Evolutionary conservation across 2,329 filamentous ascomycete species (phyloP).

Genomic region (Tolypocladium endophyticum): DNA sequence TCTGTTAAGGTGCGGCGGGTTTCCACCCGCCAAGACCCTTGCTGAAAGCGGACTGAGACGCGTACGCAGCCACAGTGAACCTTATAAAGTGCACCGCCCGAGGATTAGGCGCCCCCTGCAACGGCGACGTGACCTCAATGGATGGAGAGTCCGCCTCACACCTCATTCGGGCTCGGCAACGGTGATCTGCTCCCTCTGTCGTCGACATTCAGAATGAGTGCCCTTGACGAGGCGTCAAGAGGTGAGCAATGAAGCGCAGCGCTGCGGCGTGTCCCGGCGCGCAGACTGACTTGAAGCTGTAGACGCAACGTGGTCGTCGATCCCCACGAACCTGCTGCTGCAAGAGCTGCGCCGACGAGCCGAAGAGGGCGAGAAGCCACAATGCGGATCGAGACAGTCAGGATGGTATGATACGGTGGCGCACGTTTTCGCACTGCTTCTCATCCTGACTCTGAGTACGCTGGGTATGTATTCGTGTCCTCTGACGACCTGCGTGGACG

Average conservation of each 20-base stretch:
- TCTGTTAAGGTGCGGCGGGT: background rate
- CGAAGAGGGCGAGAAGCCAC: slow-evolving; percentile 29
- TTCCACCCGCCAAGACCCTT: background rate
- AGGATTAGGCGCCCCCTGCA: background rate
- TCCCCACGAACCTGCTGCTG: slow-evolving; percentile 40
- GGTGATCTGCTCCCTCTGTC: background rate
- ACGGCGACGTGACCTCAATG: background rate
- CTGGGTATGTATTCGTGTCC: slow-evolving; percentile 27
- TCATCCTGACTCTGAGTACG: slow-evolving; percentile 54
- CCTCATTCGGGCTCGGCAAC: background rate
- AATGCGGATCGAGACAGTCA: slow-evolving; percentile 40
- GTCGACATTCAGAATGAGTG: slow-evolving; percentile 6
- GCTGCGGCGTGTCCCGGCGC: background rate
- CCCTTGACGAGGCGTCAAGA: slow-evolving; percentile 6
- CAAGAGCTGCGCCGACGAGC: slow-evolving; percentile 42
- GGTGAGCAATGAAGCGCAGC: slow-evolving; percentile 1
- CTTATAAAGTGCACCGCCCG: background rate
- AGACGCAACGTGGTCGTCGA: slow-evolving; percentile 32
- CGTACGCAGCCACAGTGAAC: background rate
- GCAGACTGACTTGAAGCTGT: background rate
- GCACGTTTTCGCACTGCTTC: slow-evolving; percentile 56
- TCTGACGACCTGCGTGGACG: background rate
- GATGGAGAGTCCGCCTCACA: background rate
- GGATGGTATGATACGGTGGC: slow-evolving; percentile 55
- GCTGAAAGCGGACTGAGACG: background rate